Base-by-base conservation (phyloP, 192 early-diverging fungal genomes). In the Coemansia sp. region DNA sequence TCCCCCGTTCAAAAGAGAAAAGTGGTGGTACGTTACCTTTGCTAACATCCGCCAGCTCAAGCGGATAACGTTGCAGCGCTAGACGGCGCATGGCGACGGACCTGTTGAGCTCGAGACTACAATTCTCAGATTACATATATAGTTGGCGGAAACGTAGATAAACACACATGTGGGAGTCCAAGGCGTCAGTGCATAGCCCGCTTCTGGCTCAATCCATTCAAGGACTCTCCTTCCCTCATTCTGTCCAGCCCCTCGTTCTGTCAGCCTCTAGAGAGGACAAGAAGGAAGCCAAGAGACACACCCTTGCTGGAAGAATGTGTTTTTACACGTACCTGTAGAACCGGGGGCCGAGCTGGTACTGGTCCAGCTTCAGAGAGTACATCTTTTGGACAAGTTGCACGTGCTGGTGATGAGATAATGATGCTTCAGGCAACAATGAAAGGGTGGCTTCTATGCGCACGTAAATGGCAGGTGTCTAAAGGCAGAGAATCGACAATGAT, bases 51-150 rank as follows among this genome's bases (percentile, higher is more conserved):
- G 59, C 20, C 23, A 67, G 49, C 17, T 75, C 70, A 3, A 81
- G 20, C 13, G 78, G 78, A 29, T 66, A 75, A 61, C 66, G 45
- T 54, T 70, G 78, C 35, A 81, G 56, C 23, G 78, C 73, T 46
- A 81, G 65, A 3, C 78, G 63, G 38, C 78, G 73, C 73, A 81
- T 81, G 11, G 78, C 70, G 13, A 81, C 69, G 3, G 70, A 66
- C 53, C 78, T 59, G 66, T 73, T 69, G 43, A 81, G 64, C 70
- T 81, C 78, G 11, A 75, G 52, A 56, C 78, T 81, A 76, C 61
- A 66, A 20, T 29, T 17, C 17, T 57, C 29, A 19, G 8, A 8
- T 34, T 35, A 57, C 2, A 9, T 9, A 1, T 5, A 32, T 29
- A 7, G 11, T 20, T 20, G 10, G 25, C 9, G 13, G 23, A 22